phyloP scores from a whole-genome alignment of 805 yeast genomes.

The Sungouiozyma ichnusensis region DNA sequence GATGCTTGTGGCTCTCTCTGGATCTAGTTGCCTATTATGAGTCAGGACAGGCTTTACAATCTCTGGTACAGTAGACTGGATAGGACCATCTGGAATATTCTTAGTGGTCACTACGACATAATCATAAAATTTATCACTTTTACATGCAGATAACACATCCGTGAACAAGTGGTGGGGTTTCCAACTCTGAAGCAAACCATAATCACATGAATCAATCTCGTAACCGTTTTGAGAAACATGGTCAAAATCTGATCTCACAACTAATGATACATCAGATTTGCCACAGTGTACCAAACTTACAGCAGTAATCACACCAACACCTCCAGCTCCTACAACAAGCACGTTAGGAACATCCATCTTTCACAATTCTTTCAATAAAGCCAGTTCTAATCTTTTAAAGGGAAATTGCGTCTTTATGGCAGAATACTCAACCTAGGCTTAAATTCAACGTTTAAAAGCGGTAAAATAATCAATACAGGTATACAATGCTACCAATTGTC shows the following conservation, averaged over 20 bases:
- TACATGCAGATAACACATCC: constrained; percentile 38
- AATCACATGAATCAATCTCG: constrained; percentile 48
- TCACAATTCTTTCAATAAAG: not conserved
- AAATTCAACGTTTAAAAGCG: too few relatives aligned
- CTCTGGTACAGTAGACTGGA: constrained; percentile 36
- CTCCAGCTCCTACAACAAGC: constrained; percentile 71
- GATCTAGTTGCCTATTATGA: constrained; percentile 15
- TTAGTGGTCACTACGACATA: constrained; percentile 56
- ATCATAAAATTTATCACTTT: constrained; percentile 37
- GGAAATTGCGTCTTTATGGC: too few relatives aligned
- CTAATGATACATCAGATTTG: constrained; percentile 45
- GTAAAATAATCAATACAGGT: too few relatives aligned
- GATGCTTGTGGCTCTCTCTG: constrained; percentile 31
- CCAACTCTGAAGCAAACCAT: constrained; percentile 47
- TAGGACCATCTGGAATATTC: constrained; percentile 53
- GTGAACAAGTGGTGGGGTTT: constrained; percentile 44
- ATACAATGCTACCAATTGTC: too few relatives aligned
- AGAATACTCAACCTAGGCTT: too few relatives aligned
- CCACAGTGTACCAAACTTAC: constrained; percentile 44
- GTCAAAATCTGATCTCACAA: constrained; percentile 56
- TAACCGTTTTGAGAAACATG: constrained; percentile 43
- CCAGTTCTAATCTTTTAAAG: too few relatives aligned
- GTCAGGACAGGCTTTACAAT: constrained; percentile 42
- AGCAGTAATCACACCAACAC: constrained; percentile 75
- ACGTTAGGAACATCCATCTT: constrained; percentile 27